Base-by-base conservation (phyloP, 129 eudicot species). In the Rutidosis leptorrhynchoides region DNA sequence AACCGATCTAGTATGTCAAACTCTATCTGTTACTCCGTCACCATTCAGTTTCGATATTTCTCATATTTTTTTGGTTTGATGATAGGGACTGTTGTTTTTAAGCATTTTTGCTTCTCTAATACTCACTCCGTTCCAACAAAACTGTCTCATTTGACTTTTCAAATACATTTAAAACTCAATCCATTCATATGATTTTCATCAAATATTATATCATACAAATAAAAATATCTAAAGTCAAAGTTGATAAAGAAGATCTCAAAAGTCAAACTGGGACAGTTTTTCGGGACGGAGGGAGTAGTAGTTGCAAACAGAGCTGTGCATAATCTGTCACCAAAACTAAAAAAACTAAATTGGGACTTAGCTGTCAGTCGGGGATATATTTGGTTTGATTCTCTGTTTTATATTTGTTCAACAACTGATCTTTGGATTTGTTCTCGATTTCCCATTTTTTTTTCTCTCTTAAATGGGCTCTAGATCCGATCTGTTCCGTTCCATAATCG, bases 1-100 rank as follows among this genome's bases (percentile, higher is more conserved):
- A 61, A 91, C 98, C 35, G 96, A 90, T 84, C 85, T 90, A 83
- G 97, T 90, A 87, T 57, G 70, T 55, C 19, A 73, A 77, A 60
- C 28, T 33, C 33, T 48, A 45, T 57, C 26, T 23, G 7, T 55
- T 64, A 6, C n/a, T 8, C 69, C 32, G 42, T 53, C 21, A 17
- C 17, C 60, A 23, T 78, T n/a, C 30, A 67, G 16, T 62, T 7
- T 42, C 7, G 16, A 19, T 5, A 62, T 62, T 33, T 62, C 16
- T 32, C 32, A 60, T 8, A 37, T 9, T 61, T 61, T n/a, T n/a
- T n/a, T n/a, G n/a, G n/a, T n/a, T n/a, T n/a, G n/a, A n/a, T n/a
- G n/a, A n/a, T n/a, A n/a, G n/a, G n/a, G n/a, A n/a, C n/a, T n/a
- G n/a, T n/a, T n/a, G n/a, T n/a, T n/a, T n/a, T n/a, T n/a, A n/a